These are phyloP conservation scores for grape (Vitis vinifera) DNA, from an alignment of 164 flowering plant species.

Conservation along the genomic window DNA sequence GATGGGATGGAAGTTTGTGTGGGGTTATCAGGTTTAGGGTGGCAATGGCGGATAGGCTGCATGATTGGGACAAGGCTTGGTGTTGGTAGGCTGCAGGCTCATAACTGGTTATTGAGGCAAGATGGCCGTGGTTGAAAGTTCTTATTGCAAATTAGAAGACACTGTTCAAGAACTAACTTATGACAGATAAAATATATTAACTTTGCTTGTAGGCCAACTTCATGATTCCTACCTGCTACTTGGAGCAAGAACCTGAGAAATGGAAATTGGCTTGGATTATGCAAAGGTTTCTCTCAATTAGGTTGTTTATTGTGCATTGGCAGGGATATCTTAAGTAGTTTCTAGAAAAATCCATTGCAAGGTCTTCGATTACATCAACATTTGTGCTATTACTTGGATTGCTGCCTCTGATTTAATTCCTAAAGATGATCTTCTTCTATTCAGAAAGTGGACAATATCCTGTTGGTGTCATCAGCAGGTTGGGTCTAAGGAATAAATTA, in stretches of 20 bases:
- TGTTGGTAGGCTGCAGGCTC: too few relatives aligned
- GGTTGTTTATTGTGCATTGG: not conserved
- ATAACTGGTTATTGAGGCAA: too few relatives aligned
- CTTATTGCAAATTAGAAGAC: not conserved
- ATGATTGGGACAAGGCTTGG: not conserved
- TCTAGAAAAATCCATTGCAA: not conserved
- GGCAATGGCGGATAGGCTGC: not conserved
- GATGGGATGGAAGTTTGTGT: not conserved
- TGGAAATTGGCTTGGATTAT: not conserved
- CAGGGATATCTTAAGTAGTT: not conserved
- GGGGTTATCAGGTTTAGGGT: not conserved
- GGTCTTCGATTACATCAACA: not conserved
- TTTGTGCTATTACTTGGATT: not conserved
- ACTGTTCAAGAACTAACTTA: not conserved
- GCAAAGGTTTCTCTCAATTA: not conserved
- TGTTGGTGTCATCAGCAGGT: not conserved
- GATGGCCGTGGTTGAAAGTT: too few relatives aligned
- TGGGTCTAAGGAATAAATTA: not conserved
- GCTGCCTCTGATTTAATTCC: not conserved
- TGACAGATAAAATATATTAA: not conserved
- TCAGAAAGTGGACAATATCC: not conserved
- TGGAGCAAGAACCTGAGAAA: not conserved
- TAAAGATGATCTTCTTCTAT: not conserved
- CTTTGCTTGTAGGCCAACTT: conserved; percentile 1
- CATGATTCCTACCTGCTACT: not conserved